Evolutionary conservation across 2,329 filamentous ascomycete genomes (phyloP).

Genomic region (Colletotrichum scovillei): DNA sequence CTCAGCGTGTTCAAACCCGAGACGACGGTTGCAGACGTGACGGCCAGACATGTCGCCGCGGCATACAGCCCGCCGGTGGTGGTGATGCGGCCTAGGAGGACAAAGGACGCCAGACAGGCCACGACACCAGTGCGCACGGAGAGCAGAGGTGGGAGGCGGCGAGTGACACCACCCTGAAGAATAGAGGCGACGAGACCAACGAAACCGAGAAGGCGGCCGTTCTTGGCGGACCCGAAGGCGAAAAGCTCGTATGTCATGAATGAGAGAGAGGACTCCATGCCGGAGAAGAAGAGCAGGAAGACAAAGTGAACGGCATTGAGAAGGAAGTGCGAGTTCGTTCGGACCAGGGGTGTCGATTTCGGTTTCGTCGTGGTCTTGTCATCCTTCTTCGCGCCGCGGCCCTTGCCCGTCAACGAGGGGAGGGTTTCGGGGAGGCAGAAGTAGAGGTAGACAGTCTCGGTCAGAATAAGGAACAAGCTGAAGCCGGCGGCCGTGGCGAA

Average conservation of each 20-base stretch:
- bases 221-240: conserved; percentile 80
- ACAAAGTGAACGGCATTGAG: conserved; percentile 89
- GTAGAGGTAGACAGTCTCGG: conserved; percentile 91
- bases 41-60: conserved; percentile 84
- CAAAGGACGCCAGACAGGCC: conserved; percentile 82
- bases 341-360: conserved; percentile 47
- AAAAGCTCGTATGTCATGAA: conserved; percentile 99
- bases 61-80: conserved; percentile 79
- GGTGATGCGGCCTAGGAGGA: conserved; percentile 77
- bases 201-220: conserved; percentile 88
- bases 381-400: conserved; percentile 31
- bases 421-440: conserved; percentile 87
- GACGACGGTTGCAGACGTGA: conserved; percentile 94
- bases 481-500: conserved; percentile 94
- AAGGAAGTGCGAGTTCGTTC: conserved; percentile 85
- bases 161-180: conserved; percentile 92
- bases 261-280: conserved; percentile 96
- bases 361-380: conserved; percentile 37
- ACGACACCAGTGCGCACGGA: conserved; percentile 84
- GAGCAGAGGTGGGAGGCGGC: conserved; percentile 82
- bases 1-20: conserved; percentile 92
- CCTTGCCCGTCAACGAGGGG: conserved; percentile 62
- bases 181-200: conserved; percentile 91
- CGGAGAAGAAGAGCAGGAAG: conserved; percentile 96
- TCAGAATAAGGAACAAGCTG: conserved; percentile 83